Base-by-base conservation (phyloP, 1,139 yeast genomes). In the Candida glucosophila region DNA sequence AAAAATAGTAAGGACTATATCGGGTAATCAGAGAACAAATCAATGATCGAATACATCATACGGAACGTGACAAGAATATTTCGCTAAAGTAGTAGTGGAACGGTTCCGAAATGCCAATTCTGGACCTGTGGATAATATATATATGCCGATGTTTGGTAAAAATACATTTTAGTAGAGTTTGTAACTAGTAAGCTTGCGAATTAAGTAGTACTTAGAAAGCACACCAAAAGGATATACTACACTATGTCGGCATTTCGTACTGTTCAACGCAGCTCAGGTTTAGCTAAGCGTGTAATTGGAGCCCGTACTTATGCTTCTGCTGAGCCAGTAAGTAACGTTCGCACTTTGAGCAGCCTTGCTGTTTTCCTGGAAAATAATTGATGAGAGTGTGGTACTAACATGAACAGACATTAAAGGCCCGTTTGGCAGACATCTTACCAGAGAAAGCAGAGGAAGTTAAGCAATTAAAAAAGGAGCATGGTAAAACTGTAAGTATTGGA, bases 371-470 rank as follows among this genome's bases (percentile, higher is more conserved):
- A 19, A 14, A 16, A 11, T 16, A 16, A 8, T 16, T 8, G 18
- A 16, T 8, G 8, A 8, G 21, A 22, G 10, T 16, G 9, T 8
- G 17, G 20, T 29, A 29, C 26, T 22, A 27, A 25, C 25, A 7
- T 8, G 24, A 14, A 22, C 20, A 34, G 51, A 79, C 95, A 41
- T 70, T 88, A 46, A 88, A 88, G 62, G 93, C 86, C 63, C 77
- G 93, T 55, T 86, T 90, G 56, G 93, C 88, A 30, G 95, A 85
- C 55, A 70, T 83, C 44, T 73, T 86, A 55, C 98, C 98, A 43
- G 85, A 73, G 49, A 83, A 82, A 69, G 82, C 81, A 40, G 96
- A 85, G 56, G 82, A 85, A 65, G 79, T 88, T 58, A 86, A 85
- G 68, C 76, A 77, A 48, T 77, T 88, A 54, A 83, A 88, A 61